phyloP scores from a whole-genome alignment of 2,329 filamentous ascomycete species.

The Lasiodiplodia gonubiensis region DNA sequence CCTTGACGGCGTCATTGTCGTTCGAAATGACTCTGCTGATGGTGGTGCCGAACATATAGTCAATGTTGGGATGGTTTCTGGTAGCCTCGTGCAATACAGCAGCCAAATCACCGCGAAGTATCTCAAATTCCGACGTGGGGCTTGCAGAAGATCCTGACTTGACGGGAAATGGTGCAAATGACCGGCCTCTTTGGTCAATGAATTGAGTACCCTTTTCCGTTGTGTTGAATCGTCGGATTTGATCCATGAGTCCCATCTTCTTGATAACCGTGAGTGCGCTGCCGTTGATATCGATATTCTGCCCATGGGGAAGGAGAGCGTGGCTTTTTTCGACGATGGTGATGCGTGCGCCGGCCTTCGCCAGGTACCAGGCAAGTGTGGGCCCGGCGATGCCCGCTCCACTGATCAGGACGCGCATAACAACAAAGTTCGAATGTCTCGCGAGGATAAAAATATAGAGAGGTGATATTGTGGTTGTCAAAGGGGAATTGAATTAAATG shows the following conservation, averaged over 20 bases:
- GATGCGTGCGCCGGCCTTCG: conserved; percentile 30
- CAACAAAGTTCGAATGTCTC: not conserved
- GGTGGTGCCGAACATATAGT: conserved; percentile 34
- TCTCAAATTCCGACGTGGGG: conserved; percentile 60
- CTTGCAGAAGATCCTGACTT: conserved; percentile 27
- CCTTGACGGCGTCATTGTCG: conserved; percentile 1
- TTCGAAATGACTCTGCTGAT: conserved; percentile 31
- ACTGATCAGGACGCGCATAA: conserved; percentile 32
- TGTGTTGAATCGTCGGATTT: conserved; percentile 31
- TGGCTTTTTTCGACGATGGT: conserved; percentile 34
- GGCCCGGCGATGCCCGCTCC: conserved; percentile 36
- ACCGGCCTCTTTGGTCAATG: conserved; percentile 32
- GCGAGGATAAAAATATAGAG: too few relatives aligned
- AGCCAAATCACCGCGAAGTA: conserved; percentile 61
- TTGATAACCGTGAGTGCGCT: conserved; percentile 35
- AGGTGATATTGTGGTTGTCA: not conserved
- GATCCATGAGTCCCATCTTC: conserved; percentile 36
- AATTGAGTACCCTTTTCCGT: conserved; percentile 37
- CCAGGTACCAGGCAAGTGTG: conserved; percentile 32
- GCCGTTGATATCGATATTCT: conserved; percentile 39
- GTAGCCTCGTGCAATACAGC: conserved; percentile 48
- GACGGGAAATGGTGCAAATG: conserved; percentile 34
- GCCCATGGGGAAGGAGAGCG: conserved; percentile 31
- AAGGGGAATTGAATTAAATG: too few relatives aligned
- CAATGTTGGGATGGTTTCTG: conserved; percentile 31